These are phyloP conservation scores for Crucihimalaya himalaica DNA, from an alignment of 345 rosid species.

Conservation along the genomic window DNA sequence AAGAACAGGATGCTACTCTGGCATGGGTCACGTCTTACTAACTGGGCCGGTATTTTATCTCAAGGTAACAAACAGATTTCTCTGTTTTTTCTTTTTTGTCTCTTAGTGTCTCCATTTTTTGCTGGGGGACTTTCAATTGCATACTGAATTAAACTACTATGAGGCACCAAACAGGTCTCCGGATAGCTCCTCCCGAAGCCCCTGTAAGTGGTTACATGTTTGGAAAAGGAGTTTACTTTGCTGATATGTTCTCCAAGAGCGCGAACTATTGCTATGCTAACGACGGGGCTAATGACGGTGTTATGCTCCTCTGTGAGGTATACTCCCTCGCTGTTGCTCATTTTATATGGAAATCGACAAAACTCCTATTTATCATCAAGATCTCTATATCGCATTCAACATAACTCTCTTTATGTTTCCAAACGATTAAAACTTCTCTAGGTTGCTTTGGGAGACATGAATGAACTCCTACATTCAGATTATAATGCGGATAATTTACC, in stretches of 20 bases:
- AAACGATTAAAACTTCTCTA: slow-evolving; percentile 32
- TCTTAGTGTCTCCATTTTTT: no score
- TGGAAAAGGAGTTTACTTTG: slow-evolving; percentile 96
- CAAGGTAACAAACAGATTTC: slow-evolving; percentile 66
- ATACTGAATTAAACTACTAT: slow-evolving; percentile 18
- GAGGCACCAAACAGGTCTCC: slow-evolving; percentile 59
- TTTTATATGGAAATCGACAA: neutral
- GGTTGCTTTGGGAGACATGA: slow-evolving; percentile 97
- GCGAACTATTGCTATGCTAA: slow-evolving; percentile 82
- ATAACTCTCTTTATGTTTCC: slow-evolving; percentile 2
- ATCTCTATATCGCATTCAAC: neutral
- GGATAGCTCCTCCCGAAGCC: slow-evolving; percentile 98
- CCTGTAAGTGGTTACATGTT: slow-evolving; percentile 91
- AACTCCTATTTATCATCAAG: neutral
- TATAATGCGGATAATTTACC: slow-evolving; percentile 75
- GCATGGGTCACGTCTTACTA: slow-evolving; percentile 96
- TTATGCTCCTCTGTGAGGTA: slow-evolving; percentile 89
- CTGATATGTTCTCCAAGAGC: slow-evolving; percentile 97
- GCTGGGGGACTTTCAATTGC: neutral
- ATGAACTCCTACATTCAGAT: slow-evolving; percentile 59
- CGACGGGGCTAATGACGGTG: slow-evolving; percentile 54
- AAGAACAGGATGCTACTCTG: slow-evolving; percentile 84
- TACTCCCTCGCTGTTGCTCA: neutral
- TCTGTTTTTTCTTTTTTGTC: no score
- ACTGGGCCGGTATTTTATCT: slow-evolving; percentile 97